Conservation (phyloP, 2,329 filamentous ascomycete genomes). For the Colletotrichum zoysiae region DNA sequence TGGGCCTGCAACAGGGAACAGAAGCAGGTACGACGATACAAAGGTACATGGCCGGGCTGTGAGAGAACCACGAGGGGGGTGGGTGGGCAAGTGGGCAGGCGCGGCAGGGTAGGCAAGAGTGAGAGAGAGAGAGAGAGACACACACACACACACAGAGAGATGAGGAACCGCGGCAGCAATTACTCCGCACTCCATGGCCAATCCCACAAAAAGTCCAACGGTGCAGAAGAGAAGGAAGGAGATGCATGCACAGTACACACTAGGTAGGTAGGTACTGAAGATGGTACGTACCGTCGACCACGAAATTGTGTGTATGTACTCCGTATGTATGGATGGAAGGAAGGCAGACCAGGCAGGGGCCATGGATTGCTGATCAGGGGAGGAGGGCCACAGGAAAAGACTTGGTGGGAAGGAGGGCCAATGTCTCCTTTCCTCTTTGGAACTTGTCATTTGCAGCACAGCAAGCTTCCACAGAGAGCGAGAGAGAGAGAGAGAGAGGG, state of each 20-base stretch:
- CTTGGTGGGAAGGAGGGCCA: conserved; percentile 18
- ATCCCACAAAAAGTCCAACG: not conserved
- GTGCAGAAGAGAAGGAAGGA: not conserved
- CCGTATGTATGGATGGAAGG: conserved; percentile 1
- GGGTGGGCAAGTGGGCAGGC: too few relatives aligned
- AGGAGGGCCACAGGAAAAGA: not conserved
- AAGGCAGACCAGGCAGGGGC: not conserved
- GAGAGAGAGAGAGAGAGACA: not conserved
- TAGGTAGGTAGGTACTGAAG: too few relatives aligned
- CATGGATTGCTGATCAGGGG: conserved; percentile 10
- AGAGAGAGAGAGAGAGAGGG: too few relatives aligned
- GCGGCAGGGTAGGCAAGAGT: too few relatives aligned
- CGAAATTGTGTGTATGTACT: not conserved
- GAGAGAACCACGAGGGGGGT: not conserved
- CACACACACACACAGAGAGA: not conserved
- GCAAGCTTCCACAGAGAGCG: not conserved
- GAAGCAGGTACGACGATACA: not conserved
- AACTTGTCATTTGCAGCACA: conserved; percentile 6
- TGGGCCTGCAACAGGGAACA: conserved; percentile 8
- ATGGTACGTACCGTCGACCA: not conserved
- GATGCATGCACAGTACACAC: not conserved
- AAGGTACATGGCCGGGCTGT: not conserved
- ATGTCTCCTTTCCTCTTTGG: not conserved
- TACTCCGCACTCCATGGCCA: not conserved
- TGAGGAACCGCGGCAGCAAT: not conserved